These are phyloP conservation scores for Chaetoceros tenuissimus DNA, from an alignment of 108 stramenopile genomes.

Conservation along the genomic window DNA sequence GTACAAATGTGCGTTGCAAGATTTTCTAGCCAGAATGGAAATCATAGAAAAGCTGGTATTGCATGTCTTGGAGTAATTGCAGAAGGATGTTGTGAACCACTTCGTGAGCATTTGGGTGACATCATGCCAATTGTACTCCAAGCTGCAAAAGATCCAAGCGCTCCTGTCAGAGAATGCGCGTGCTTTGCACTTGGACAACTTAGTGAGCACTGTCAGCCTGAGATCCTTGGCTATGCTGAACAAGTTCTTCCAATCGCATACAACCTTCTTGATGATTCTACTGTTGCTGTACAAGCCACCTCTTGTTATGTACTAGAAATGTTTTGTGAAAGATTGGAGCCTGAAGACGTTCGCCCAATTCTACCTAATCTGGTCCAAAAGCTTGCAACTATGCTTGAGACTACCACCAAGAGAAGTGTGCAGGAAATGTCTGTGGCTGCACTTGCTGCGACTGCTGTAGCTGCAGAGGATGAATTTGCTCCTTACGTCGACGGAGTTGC, in stretches of 20 bases:
- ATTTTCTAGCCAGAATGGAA: constrained; percentile 54
- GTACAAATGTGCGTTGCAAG: constrained; percentile 80
- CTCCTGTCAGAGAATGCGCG: constrained; percentile 91
- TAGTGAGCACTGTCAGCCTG: constrained; percentile 96
- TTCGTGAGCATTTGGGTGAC: constrained; percentile 64
- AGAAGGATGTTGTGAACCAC: constrained; percentile 85
- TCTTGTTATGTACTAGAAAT: constrained; percentile 97
- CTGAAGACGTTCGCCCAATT: constrained; percentile 85
- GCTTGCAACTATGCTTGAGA: constrained; percentile 84
- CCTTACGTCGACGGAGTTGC: constrained; percentile 89
- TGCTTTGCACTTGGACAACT: constrained; percentile 97
- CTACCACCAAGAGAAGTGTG: constrained; percentile 82
- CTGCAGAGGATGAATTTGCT: constrained; percentile 92
- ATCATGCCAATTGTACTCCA: constrained; percentile 79
- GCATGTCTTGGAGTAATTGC: constrained; percentile 94
- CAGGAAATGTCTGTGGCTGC: constrained; percentile 98
- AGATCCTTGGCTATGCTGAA: constrained; percentile 80
- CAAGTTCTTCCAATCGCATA: constrained; percentile 95
- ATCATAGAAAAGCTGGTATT: constrained; percentile 91
- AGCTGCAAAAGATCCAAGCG: constrained; percentile 75
- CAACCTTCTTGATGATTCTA: constrained; percentile 81
- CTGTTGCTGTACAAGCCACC: constrained; percentile 82
- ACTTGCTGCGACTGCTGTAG: constrained; percentile 93
- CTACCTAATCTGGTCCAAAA: constrained; percentile 86
- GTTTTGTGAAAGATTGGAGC: constrained; percentile 96